Percentiles rank a stretch among this genome's conserved stretches.
Evolutionary conservation across 768 basidiomycete species (phyloP).

Genomic region (Podaxis mareebaensis): DNA sequence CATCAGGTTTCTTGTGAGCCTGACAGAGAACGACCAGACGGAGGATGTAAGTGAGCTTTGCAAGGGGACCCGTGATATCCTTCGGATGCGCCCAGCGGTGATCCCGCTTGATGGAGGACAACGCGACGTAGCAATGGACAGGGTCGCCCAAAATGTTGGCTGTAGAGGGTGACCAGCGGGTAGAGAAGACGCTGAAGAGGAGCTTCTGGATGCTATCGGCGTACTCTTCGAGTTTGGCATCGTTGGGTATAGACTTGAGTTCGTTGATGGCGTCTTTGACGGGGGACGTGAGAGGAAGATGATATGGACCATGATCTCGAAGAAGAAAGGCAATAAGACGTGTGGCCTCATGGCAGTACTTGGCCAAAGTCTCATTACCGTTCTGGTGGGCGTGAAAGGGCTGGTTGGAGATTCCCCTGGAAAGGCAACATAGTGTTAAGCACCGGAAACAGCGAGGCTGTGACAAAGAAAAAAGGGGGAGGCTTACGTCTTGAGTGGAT

Average conservation of each 20-base stretch:
- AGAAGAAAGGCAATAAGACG: conserved; percentile 6
- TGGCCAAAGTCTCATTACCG: neutral
- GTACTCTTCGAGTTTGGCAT: neutral
- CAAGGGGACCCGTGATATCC: neutral
- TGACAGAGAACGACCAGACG: neutral
- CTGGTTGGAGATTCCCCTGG: conserved; percentile 5
- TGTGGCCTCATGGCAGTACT: neutral
- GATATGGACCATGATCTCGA: neutral
- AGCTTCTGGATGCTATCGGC: neutral
- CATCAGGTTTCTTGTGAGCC: neutral
- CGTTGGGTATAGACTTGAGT: neutral
- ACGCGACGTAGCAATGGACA: conserved; percentile 4
- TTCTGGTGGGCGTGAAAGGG: neutral
- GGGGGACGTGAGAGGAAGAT: neutral
- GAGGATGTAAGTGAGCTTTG: conserved; percentile 9
- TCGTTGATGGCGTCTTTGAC: neutral
- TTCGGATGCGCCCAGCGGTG: neutral
- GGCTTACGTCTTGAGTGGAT: conserved; percentile 20
- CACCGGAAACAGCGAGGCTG: too few relatives aligned
- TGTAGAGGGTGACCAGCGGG: neutral
- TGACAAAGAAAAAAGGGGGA: too few relatives aligned
- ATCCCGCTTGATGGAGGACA: neutral
- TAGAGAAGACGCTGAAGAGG: neutral
- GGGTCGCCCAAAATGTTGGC: neutral
- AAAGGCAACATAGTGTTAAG: neutral